These are phyloP conservation scores for Didymella arachidicola DNA, from an alignment of 2,329 filamentous ascomycete species.

Conservation along the genomic window DNA sequence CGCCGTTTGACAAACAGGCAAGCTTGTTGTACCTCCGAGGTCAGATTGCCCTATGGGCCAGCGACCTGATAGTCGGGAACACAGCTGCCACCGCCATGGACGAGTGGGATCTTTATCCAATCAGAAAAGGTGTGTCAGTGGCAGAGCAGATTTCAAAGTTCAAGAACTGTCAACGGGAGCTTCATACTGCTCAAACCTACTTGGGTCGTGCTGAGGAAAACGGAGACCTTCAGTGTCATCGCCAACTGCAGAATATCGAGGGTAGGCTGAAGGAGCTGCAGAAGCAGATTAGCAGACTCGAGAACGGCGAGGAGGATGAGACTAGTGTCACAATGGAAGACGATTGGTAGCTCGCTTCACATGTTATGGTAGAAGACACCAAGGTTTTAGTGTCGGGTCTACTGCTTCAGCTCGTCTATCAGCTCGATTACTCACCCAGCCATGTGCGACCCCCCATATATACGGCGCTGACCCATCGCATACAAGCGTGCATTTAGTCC, in stretches of 20 bases:
- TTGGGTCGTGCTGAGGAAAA: constrained; percentile 36
- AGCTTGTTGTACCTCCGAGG: constrained; percentile 75
- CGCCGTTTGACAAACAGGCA: constrained; percentile 73
- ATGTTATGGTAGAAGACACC: too few relatives aligned
- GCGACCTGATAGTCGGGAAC: constrained; percentile 66
- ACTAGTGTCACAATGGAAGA: constrained; percentile 6
- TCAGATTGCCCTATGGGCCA: constrained; percentile 77
- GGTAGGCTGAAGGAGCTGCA: constrained; percentile 28
- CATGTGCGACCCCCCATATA: too few relatives aligned
- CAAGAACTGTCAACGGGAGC: constrained; percentile 30
- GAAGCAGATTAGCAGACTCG: constrained; percentile 24
- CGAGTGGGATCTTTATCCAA: constrained; percentile 25
- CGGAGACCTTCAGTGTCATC: constrained; percentile 25
- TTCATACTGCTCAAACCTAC: constrained; percentile 33
- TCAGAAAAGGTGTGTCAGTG: background rate
- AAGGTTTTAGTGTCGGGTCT: too few relatives aligned
- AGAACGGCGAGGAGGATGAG: background rate
- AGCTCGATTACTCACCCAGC: too few relatives aligned
- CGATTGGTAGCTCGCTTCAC: constrained; percentile 4
- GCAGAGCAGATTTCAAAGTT: constrained; percentile 26
- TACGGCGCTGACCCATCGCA: too few relatives aligned
- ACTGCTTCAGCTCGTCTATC: too few relatives aligned
- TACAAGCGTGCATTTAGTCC: too few relatives aligned
- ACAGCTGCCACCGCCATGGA: constrained; percentile 20
- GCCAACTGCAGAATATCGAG: constrained; percentile 30